Evolutionary conservation across 768 basidiomycete species (phyloP).

Genomic region (Hericium rajendrae): DNA sequence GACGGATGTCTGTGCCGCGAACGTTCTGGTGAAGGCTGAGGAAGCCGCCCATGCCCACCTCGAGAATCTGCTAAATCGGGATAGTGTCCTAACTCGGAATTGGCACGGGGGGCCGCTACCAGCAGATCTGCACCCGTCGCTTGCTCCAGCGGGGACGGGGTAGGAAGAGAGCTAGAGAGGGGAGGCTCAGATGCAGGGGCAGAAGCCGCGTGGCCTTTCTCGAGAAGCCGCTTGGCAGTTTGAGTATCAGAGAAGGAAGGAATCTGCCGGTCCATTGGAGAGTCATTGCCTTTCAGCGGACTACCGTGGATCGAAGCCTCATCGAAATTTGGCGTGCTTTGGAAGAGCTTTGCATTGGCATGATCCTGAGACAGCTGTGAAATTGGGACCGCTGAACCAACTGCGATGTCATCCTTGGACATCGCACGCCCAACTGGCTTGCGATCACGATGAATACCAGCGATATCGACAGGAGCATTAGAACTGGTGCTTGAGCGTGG

Average conservation of each 20-base stretch:
- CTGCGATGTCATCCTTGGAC: constrained; percentile 52
- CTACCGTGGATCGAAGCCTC: constrained; percentile 17
- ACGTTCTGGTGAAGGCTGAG: constrained; percentile 45
- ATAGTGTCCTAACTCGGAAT: constrained; percentile 79
- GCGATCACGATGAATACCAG: constrained; percentile 3
- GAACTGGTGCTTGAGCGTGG: constrained; percentile 52
- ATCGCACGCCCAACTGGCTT: constrained; percentile 25
- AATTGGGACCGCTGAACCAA: constrained; percentile 43
- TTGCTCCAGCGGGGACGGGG: constrained; percentile 32
- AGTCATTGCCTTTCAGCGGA: constrained; percentile 36
- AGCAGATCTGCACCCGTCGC: constrained; percentile 16
- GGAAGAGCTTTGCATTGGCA: constrained; percentile 51
- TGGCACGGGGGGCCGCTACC: constrained; percentile 43
- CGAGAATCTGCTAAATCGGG: constrained; percentile 44
- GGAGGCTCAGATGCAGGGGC: constrained; percentile 43
- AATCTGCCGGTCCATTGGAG: constrained; percentile 33
- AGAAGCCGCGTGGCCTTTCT: constrained; percentile 36
- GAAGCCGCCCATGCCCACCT: constrained; percentile 23
- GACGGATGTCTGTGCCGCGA: constrained; percentile 44
- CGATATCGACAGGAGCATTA: constrained; percentile 23
- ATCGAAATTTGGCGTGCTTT: constrained; percentile 26
- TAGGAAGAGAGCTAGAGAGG: constrained; percentile 52
- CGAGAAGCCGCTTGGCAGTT: constrained; percentile 31
- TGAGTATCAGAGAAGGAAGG: constrained; percentile 27
- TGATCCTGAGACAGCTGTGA: constrained; percentile 47